These are phyloP conservation scores for Gardenia jasminoides DNA, from an alignment of 257 asterid species.

Conservation along the genomic window DNA sequence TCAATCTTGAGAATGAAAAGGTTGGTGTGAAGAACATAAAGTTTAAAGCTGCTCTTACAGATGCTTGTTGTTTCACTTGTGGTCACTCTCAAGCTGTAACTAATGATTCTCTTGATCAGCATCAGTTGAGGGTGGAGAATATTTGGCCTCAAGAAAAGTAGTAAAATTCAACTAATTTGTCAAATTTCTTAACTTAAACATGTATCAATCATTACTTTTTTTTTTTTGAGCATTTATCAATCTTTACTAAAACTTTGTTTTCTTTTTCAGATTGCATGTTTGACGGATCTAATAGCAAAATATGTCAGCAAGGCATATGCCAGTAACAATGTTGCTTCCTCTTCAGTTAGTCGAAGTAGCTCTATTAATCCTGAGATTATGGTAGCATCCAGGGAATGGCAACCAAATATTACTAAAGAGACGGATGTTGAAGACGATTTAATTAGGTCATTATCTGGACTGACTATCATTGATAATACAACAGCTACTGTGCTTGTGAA, in stretches of 20 bases:
- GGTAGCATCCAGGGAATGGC: not conserved
- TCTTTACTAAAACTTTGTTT: not conserved
- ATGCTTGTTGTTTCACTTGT: constrained; percentile 10
- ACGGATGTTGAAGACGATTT: not conserved
- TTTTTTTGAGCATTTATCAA: too few relatives aligned
- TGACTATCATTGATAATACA: constrained; percentile 15
- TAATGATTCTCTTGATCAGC: constrained; percentile 17
- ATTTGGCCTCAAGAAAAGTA: constrained; percentile 23
- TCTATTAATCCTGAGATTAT: not conserved
- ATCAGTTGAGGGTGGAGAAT: constrained; percentile 18
- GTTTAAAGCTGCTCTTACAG: constrained; percentile 13
- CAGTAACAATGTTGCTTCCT: not conserved
- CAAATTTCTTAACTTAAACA: too few relatives aligned
- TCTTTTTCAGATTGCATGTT: constrained; percentile 2
- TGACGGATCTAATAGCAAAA: not conserved
- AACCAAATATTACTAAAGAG: not conserved
- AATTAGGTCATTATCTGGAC: not conserved
- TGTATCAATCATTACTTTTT: too few relatives aligned
- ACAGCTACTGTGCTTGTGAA: constrained; percentile 23
- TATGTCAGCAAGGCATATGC: constrained; percentile 2
- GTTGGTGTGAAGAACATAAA: too few relatives aligned
- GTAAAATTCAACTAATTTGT: not conserved
- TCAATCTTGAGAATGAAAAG: too few relatives aligned
- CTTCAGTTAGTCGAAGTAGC: not conserved
- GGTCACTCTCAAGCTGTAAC: not conserved